These are phyloP conservation scores for Chloropicon primus DNA, from an alignment of 139 green algal species.

Conservation along the genomic window DNA sequence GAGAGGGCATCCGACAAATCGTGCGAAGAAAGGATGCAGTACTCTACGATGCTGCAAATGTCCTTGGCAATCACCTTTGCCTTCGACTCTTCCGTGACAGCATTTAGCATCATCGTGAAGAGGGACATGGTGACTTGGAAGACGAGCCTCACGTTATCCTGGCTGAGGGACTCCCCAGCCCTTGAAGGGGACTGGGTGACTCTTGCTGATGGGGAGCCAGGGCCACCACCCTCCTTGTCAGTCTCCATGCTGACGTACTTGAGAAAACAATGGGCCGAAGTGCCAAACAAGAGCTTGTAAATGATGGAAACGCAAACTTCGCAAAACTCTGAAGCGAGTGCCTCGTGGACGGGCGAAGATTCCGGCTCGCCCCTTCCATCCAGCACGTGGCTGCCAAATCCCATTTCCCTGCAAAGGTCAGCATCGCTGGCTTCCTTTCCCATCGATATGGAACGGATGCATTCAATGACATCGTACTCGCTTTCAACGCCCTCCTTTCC, in stretches of 20 bases:
- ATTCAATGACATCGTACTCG: neutral
- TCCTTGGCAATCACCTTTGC: neutral
- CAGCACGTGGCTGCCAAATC: neutral
- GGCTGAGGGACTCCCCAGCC: neutral
- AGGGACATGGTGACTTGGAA: neutral
- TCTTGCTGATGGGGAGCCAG: too few species aligned
- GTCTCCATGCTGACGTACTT: neutral
- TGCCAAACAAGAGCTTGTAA: neutral
- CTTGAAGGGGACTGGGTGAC: neutral
- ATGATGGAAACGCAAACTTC: neutral
- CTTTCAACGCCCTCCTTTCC: neutral
- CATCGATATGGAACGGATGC: neutral
- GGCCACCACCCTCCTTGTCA: too few species aligned
- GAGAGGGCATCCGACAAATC: neutral
- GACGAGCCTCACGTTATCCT: neutral
- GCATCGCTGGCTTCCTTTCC: neutral
- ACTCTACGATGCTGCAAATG: neutral
- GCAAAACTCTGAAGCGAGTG: neutral
- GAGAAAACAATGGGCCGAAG: neutral
- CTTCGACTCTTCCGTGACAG: neutral
- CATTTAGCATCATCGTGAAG: neutral
- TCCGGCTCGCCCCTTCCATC: neutral
- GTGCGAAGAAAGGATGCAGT: neutral
- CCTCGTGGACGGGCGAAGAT: neutral
- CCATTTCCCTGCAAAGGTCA: neutral